Conservation (phyloP, 192 early-diverging fungal genomes). For the Linnemannia schmuckeri region DNA sequence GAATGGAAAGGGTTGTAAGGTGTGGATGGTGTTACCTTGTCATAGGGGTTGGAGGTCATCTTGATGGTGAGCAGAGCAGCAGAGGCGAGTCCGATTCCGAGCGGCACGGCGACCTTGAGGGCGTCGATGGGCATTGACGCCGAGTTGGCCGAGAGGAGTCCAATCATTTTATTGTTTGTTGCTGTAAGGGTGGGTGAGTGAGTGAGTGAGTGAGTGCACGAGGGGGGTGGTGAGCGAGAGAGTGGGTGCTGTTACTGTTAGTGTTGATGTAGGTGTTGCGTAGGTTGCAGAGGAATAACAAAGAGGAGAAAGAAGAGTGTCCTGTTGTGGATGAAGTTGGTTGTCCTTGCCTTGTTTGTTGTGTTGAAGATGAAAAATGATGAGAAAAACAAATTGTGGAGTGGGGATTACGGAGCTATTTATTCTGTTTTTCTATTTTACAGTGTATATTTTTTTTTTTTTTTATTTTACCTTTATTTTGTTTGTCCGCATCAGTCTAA, state of each 20-base stretch:
- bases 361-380: neutral
- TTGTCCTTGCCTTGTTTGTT: neutral
- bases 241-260: neutral
- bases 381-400: neutral
- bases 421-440: neutral
- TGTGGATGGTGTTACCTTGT: neutral
- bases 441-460: neutral
- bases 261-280: neutral
- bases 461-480: no score
- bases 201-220: no score
- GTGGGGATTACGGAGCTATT: neutral
- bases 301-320: neutral
- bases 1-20: neutral
- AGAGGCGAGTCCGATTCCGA: constrained; percentile 43
- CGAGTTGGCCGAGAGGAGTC: constrained; percentile 26
- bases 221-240: no score
- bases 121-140: constrained; percentile 15
- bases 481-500: constrained; percentile 1
- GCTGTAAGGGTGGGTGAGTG: neutral
- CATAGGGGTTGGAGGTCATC: neutral
- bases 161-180: constrained; percentile 19
- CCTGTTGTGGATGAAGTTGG: neutral
- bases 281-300: neutral
- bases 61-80: constrained; percentile 34
- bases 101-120: constrained; percentile 25